Evolutionary conservation across 768 basidiomycete genomes (phyloP).

Genomic region (Termitomyces sp.): DNA sequence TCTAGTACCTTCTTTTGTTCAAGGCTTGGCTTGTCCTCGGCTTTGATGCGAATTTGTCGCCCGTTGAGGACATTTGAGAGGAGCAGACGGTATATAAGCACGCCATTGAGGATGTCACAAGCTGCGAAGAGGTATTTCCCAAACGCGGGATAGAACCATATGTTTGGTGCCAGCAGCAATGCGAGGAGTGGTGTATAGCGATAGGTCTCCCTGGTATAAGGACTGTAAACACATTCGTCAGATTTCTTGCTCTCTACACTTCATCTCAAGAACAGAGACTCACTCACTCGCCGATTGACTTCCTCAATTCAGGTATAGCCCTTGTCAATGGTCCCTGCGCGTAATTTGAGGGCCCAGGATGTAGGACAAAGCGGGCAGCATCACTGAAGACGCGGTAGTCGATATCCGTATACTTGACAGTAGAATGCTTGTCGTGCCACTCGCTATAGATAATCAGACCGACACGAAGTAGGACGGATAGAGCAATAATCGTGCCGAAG

Average conservation of each 20-base stretch:
- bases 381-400: slow-evolving; percentile 96
- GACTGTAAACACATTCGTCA: slow-evolving; percentile 40
- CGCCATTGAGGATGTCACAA: slow-evolving; percentile 77
- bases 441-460: slow-evolving; percentile 79
- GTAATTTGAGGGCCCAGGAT: slow-evolving; percentile 41
- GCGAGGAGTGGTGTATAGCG: slow-evolving; percentile 95
- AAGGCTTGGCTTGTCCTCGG: background rate
- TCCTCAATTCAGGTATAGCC: slow-evolving; percentile 35
- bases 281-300: slow-evolving; percentile 71
- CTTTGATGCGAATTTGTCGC: background rate
- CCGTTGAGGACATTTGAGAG: slow-evolving; percentile 36
- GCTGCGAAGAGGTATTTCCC: slow-evolving; percentile 87
- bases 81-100: slow-evolving; percentile 63
- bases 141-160: slow-evolving; percentile 74
- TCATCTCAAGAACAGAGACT: slow-evolving; percentile 6
- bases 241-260: slow-evolving; percentile 5
- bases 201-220: slow-evolving; percentile 88
- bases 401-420: slow-evolving; percentile 96
- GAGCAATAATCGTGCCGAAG: slow-evolving; percentile 47
- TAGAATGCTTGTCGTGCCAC: slow-evolving; percentile 79
- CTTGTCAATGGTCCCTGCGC: slow-evolving; percentile 45
- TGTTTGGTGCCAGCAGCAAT: slow-evolving; percentile 74
- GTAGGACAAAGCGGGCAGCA: slow-evolving; percentile 67
- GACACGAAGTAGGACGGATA: slow-evolving; percentile 56
- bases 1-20: background rate